A percentile compares a stretch with the other conserved stretches of the same genome.
Evolutionary conservation across 164 flowering plant genomes (phyloP).

Genomic region (Protea cynaroides): DNA sequence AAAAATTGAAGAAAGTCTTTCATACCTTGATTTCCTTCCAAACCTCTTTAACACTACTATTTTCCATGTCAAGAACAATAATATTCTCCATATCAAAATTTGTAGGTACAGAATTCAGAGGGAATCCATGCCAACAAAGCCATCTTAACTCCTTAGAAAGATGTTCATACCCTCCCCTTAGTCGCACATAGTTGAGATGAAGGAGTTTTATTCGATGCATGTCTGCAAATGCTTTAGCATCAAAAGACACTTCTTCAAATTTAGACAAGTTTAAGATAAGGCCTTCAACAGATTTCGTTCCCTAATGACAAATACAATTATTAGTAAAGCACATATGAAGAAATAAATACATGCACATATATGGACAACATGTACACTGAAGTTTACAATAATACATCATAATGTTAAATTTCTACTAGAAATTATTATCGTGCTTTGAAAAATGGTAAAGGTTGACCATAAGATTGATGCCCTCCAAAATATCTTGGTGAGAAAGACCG

Average conservation of each 20-base stretch:
- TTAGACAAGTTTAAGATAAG: neutral
- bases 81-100: slow-evolving; percentile 7
- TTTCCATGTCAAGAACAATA: slow-evolving; percentile 11
- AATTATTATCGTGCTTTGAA: no score
- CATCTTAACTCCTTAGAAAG: slow-evolving; percentile 7
- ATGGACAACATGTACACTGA: no score
- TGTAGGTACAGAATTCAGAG: slow-evolving; percentile 8
- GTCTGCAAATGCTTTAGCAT: slow-evolving; percentile 5
- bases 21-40: slow-evolving; percentile 8
- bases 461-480: no score
- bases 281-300: slow-evolving; percentile 4
- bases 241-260: neutral
- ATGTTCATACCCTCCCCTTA: neutral
- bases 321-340: no score
- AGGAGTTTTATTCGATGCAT: slow-evolving; percentile 18
- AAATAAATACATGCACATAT: no score
- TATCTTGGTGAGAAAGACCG: no score
- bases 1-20: neutral
- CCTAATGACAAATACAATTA: neutral
- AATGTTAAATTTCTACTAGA: no score
- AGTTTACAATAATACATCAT: no score
- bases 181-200: neutral
- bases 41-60: slow-evolving; percentile 6
- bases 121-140: slow-evolving; percentile 19
- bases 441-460: no score